Percentiles rank a stretch among this genome's conserved stretches.
phyloP scores from a whole-genome alignment of 495 filamentous ascomycete genomes.

The Achaetomiella virescens region DNA sequence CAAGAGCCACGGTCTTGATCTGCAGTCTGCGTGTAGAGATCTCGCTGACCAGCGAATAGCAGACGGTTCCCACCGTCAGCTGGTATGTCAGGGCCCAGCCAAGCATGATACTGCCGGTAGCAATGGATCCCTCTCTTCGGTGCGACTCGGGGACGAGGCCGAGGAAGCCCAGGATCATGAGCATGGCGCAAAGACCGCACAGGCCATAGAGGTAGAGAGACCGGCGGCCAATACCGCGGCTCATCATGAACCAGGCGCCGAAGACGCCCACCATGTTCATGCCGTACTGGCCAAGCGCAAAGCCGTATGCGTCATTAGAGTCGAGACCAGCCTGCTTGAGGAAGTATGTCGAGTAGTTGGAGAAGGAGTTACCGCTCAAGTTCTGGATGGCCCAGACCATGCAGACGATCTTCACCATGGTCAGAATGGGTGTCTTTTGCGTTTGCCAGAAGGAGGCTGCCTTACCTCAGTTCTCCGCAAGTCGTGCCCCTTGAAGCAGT shows the following conservation, averaged over 20 bases:
- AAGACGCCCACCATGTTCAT: constrained; percentile 72
- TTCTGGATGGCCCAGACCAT: constrained; percentile 84
- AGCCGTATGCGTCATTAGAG: constrained; percentile 54
- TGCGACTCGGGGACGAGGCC: constrained; percentile 54
- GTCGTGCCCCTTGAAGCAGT: constrained; percentile 72
- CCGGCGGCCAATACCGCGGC: constrained; percentile 60
- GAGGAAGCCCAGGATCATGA: constrained; percentile 68
- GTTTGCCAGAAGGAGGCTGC: neutral
- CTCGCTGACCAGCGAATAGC: constrained; percentile 72
- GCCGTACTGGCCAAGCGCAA: constrained; percentile 68
- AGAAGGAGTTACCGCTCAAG: constrained; percentile 70
- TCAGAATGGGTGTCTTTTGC: too few relatives aligned
- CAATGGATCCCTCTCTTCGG: constrained; percentile 51
- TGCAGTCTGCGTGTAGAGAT: constrained; percentile 67
- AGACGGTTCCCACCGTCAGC: constrained; percentile 69
- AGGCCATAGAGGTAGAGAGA: constrained; percentile 65
- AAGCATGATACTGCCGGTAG: constrained; percentile 65
- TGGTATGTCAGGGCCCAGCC: constrained; percentile 71
- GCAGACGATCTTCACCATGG: constrained; percentile 55
- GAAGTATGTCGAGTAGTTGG: constrained; percentile 76
- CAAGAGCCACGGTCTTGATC: constrained; percentile 63
- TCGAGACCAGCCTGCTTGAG: constrained; percentile 63
- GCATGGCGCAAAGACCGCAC: constrained; percentile 57
- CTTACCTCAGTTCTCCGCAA: constrained; percentile 59
- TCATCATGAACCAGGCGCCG: constrained; percentile 62